Conservation (phyloP, 805 yeast species). For the Candida andamanensis region DNA sequence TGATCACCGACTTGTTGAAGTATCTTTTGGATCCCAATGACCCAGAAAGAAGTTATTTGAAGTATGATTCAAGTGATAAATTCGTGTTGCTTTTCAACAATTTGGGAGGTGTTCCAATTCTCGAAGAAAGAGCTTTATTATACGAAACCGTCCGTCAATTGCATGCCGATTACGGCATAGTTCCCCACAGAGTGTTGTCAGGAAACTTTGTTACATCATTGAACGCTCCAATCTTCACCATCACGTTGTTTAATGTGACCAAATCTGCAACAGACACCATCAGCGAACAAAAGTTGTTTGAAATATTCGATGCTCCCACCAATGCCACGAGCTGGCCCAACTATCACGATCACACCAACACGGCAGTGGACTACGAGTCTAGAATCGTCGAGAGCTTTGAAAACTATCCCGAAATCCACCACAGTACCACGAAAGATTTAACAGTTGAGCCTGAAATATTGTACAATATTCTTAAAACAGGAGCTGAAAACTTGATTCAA, state of each 20-base stretch:
- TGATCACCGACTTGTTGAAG: constrained; percentile 20
- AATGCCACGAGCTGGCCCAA: constrained; percentile 27
- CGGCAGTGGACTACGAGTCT: constrained; percentile 14
- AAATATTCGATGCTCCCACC: constrained; percentile 26
- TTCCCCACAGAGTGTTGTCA: constrained; percentile 24
- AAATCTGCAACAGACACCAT: constrained; percentile 19
- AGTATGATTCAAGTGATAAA: constrained; percentile 21
- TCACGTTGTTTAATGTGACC: constrained; percentile 30
- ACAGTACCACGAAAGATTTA: constrained; percentile 12
- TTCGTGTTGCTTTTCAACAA: constrained; percentile 29
- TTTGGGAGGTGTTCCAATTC: constrained; percentile 32
- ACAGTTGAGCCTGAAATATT: constrained; percentile 13
- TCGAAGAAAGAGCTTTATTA: constrained; percentile 26
- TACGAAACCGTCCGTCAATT: constrained; percentile 19
- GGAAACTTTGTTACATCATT: constrained; percentile 32
- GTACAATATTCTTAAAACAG: constrained; percentile 14
- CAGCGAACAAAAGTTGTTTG: constrained; percentile 17
- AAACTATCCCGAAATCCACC: constrained; percentile 17
- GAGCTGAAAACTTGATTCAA: constrained; percentile 22
- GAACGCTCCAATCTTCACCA: constrained; percentile 34
- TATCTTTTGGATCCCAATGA: constrained; percentile 21
- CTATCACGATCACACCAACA: constrained; percentile 9
- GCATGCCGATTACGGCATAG: constrained; percentile 19
- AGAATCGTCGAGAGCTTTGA: constrained; percentile 22
- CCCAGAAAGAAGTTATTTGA: constrained; percentile 25